These are phyloP conservation scores for Neoboletus magnificus DNA, from an alignment of 768 basidiomycete genomes.

Conservation along the genomic window DNA sequence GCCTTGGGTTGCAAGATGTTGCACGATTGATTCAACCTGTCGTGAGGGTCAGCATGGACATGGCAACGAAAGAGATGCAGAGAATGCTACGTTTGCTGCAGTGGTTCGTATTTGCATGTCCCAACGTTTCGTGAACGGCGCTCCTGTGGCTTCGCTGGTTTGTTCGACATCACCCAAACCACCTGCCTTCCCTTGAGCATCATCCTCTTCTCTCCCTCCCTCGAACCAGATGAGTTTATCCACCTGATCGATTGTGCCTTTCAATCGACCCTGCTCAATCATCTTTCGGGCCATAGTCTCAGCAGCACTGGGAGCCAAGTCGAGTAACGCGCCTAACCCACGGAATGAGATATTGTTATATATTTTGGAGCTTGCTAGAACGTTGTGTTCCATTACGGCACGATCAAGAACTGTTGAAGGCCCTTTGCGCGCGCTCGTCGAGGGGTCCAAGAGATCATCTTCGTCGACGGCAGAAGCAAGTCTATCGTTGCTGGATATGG, in stretches of 20 bases:
- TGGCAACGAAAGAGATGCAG: background rate
- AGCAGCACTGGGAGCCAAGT: conserved; percentile 87
- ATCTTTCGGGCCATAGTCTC: conserved; percentile 98
- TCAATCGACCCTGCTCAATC: conserved; percentile 95
- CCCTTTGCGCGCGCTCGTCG: conserved; percentile 75
- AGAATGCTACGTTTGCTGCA: conserved; percentile 69
- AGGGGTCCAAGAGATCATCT: conserved; percentile 51
- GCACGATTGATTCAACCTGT: conserved; percentile 85
- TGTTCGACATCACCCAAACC: conserved; percentile 87
- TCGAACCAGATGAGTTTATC: conserved; percentile 95
- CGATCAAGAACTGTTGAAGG: conserved; percentile 95
- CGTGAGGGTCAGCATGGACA: conserved; percentile 1
- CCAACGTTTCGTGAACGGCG: conserved; percentile 93
- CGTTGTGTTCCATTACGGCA: conserved; percentile 98
- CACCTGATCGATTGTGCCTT: conserved; percentile 94
- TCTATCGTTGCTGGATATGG: conserved; percentile 79
- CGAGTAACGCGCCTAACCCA: conserved; percentile 87
- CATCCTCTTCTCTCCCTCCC: conserved; percentile 79
- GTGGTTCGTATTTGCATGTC: conserved; percentile 89
- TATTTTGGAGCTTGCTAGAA: conserved; percentile 93
- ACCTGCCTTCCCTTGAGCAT: conserved; percentile 91
- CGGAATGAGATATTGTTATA: conserved; percentile 97
- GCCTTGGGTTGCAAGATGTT: conserved; percentile 70
- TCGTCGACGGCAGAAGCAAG: conserved; percentile 65
- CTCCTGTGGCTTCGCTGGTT: conserved; percentile 82